phyloP scores from a whole-genome alignment of 108 stramenopile genomes.

The Cyclostephanos tholiformis region DNA sequence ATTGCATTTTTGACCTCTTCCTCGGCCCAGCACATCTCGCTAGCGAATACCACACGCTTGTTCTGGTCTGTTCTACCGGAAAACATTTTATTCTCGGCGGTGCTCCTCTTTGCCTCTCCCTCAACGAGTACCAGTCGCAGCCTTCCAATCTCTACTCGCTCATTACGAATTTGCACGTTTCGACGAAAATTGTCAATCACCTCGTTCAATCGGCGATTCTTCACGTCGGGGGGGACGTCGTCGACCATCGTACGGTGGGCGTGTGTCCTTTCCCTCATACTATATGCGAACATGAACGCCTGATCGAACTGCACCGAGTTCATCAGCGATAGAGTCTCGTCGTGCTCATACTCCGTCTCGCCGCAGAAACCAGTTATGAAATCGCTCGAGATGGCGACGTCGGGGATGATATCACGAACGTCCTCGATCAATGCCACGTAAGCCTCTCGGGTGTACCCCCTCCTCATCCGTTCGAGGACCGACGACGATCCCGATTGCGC shows the following conservation, averaged over 20 bases:
- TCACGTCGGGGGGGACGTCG: conserved; percentile 92
- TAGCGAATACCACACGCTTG: conserved; percentile 70
- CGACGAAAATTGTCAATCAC: conserved; percentile 72
- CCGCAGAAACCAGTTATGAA: conserved; percentile 98
- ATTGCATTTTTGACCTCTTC: conserved; percentile 31
- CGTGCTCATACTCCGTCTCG: conserved; percentile 96
- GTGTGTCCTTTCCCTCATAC: conserved; percentile 92
- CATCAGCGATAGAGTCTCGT: conserved; percentile 89
- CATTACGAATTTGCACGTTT: conserved; percentile 74
- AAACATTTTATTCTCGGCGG: conserved; percentile 37
- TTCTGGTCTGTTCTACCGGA: conserved; percentile 87
- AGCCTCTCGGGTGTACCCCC: conserved; percentile 95
- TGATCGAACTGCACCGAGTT: conserved; percentile 89
- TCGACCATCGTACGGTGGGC: conserved; percentile 92
- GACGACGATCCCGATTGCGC: conserved; percentile 93
- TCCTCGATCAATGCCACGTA: conserved; percentile 87
- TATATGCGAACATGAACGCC: conserved; percentile 98
- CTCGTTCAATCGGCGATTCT: conserved; percentile 87
- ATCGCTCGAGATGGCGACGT: conserved; percentile 93
- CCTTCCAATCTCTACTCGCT: conserved; percentile 68
- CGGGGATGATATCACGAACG: conserved; percentile 77
- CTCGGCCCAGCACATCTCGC: conserved; percentile 27
- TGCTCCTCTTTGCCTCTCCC: conserved; percentile 74
- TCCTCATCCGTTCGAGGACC: conserved; percentile 91
- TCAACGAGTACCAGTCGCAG: conserved; percentile 82